These are phyloP conservation scores for Trichoderma endophyticum DNA, from an alignment of 2,329 filamentous ascomycete genomes.

Conservation along the genomic window DNA sequence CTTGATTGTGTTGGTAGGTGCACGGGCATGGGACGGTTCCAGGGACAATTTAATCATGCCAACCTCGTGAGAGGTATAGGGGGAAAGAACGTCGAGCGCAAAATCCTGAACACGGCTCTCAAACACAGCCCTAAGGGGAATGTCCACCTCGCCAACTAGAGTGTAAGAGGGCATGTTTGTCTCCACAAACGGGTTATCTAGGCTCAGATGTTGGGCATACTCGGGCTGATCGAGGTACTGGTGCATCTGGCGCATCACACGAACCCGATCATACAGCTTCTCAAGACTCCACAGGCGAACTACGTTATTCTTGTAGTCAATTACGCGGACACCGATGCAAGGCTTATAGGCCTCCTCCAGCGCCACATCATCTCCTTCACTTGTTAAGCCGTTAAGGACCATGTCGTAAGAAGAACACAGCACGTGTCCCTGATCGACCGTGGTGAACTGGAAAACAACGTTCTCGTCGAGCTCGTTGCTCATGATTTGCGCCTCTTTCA, in stretches of 20 bases:
- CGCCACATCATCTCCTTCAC: conserved; percentile 77
- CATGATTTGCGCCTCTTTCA: conserved; percentile 98
- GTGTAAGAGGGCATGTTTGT: conserved; percentile 89
- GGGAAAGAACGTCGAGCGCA: conserved; percentile 82
- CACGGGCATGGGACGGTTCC: conserved; percentile 89
- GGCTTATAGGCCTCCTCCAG: conserved; percentile 82
- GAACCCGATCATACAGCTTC: conserved; percentile 82
- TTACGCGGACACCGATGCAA: conserved; percentile 83
- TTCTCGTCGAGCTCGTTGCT: conserved; percentile 92
- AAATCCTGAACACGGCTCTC: conserved; percentile 95
- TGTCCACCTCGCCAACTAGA: conserved; percentile 86
- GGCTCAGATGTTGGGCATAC: conserved; percentile 86
- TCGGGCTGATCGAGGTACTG: conserved; percentile 95
- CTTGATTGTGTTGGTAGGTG: conserved; percentile 87
- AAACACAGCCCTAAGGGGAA: conserved; percentile 89
- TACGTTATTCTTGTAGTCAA: conserved; percentile 83
- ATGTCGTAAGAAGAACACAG: conserved; percentile 95
- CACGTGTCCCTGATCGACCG: conserved; percentile 83
- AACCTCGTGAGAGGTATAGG: conserved; percentile 85
- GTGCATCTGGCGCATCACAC: conserved; percentile 93
- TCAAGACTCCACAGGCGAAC: conserved; percentile 93
- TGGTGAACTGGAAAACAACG: conserved; percentile 90
- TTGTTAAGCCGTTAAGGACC: conserved; percentile 83
- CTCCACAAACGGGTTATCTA: conserved; percentile 92
- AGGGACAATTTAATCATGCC: conserved; percentile 88